Conservation (phyloP, 306 rosid genomes). For the Lagenaria siceraria region DNA sequence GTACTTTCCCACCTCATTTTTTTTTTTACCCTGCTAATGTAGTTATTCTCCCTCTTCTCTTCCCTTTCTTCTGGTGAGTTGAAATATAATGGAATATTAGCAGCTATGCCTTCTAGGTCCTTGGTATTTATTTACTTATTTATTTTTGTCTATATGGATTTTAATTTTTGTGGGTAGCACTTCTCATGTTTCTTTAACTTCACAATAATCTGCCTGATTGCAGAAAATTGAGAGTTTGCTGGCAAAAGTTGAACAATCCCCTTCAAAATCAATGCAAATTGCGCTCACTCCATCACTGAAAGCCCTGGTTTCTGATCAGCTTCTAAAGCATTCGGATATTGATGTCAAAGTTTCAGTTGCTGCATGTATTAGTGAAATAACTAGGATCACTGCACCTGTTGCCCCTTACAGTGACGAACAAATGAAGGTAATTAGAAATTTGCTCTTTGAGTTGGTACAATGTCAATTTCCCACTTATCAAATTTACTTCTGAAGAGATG, state of each 20-base stretch:
- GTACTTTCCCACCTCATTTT: not conserved
- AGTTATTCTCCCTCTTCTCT: not conserved
- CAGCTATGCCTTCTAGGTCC: not conserved
- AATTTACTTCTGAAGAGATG: not conserved
- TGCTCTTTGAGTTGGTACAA: not conserved
- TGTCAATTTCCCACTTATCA: not conserved
- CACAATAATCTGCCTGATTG: not conserved
- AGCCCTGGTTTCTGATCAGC: conserved; percentile 47
- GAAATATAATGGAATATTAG: not conserved
- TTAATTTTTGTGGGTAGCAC: not conserved
- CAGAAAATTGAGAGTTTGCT: conserved; percentile 53
- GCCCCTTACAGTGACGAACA: conserved; percentile 87
- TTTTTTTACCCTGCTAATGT: not conserved
- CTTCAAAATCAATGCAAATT: conserved; percentile 46
- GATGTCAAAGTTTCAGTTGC: conserved; percentile 88
- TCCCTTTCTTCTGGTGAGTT: not conserved
- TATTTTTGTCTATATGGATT: not conserved
- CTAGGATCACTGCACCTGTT: conserved; percentile 93
- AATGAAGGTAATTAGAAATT: conserved; percentile 55
- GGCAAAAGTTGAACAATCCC: conserved; percentile 78
- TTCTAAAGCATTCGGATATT: conserved; percentile 53
- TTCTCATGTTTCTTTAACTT: not conserved
- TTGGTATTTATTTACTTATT: not conserved
- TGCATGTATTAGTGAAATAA: conserved; percentile 80
- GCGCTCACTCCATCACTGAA: conserved; percentile 66